Evolutionary conservation across 108 stramenopile species (phyloP), one percentile per base, ranked within the genome.

Genomic region (Conticribra guillardii): DNA sequence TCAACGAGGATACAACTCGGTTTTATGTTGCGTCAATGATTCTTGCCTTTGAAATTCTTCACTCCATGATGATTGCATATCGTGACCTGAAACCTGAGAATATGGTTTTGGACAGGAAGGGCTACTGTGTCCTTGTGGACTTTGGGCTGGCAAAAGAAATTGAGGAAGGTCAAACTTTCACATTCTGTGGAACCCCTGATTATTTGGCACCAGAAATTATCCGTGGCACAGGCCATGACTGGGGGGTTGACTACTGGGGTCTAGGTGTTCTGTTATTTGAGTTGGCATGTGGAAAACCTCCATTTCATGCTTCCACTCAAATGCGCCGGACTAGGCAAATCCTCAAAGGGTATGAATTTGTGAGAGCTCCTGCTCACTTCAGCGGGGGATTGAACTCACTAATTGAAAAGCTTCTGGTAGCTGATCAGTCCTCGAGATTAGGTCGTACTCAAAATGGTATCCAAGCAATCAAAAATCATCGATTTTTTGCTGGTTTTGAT

Each of bases 11-110:
- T 14, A 52, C 49, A 47, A 70, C 61, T 54, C 84, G 71, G 34
- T 87, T 92, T 62, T 95, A 92, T 64, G 84, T 85, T 21, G 89
- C 89, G 32, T 78, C 85, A 27, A 85, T 94, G 2, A 54, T 87
- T n/a, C 61, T 86, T 21, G 89, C 87, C 16, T 87, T 92, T 30
- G 64, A 76, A 48, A 74, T 87, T 53, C 50, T 94, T 33, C 91
- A 95, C 76, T 28, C 29, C 21, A 48, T 48, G 45, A 54, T 79
- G 58, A 93, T 95, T 49, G 85, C 87, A 18, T 93, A 93, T 63
- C 85, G 86, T 47, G 89, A 88, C 56, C 23, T 85, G 17, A 80
- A 85, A 60, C 82, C 84, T 16, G 88, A 89, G 60, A 89, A 89
- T 62, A 54, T 41, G 37, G 37, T 41, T 11, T 22, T 84, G n/a